phyloP scores from a whole-genome alignment of 257 asterid genomes.

The Solanum pimpinellifolium region DNA sequence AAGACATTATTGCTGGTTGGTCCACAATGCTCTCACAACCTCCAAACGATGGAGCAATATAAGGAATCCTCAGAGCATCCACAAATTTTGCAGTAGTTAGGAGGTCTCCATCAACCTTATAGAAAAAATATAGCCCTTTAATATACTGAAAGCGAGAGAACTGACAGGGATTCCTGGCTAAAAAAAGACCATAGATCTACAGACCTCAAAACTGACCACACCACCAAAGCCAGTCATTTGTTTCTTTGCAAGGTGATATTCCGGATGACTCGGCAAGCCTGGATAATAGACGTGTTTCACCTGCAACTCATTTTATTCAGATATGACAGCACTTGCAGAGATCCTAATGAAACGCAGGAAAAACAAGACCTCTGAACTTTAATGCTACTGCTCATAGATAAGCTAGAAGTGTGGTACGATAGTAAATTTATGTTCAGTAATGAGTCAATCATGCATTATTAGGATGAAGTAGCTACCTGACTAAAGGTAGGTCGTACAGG shows the following conservation, averaged over 20 bases:
- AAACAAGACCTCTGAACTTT: background rate
- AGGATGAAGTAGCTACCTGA: background rate
- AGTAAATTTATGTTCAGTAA: background rate
- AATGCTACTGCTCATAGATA: background rate
- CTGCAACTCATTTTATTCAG: constrained; percentile 25
- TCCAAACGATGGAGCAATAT: constrained; percentile 93
- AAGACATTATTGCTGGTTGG: constrained; percentile 96
- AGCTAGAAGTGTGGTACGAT: background rate
- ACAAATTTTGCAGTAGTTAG: constrained; percentile 60
- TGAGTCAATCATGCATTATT: background rate
- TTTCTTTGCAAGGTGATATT: constrained; percentile 65
- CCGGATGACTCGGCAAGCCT: constrained; percentile 88
- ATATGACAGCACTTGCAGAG: background rate
- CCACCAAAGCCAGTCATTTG: constrained; percentile 98
- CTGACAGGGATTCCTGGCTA: background rate
- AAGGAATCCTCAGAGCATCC: constrained; percentile 72
- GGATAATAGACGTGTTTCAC: constrained; percentile 75
- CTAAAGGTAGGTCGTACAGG: background rate
- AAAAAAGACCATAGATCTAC: constrained; percentile 5
- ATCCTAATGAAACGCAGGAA: background rate
- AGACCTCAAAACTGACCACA: constrained; percentile 92
- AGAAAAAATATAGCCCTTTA: background rate
- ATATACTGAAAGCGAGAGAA: background rate
- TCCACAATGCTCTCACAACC: constrained; percentile 95
- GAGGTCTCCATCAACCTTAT: constrained; percentile 79